phyloP scores from a whole-genome alignment of 805 yeast genomes.

The Kodamaea neixiangensis region DNA sequence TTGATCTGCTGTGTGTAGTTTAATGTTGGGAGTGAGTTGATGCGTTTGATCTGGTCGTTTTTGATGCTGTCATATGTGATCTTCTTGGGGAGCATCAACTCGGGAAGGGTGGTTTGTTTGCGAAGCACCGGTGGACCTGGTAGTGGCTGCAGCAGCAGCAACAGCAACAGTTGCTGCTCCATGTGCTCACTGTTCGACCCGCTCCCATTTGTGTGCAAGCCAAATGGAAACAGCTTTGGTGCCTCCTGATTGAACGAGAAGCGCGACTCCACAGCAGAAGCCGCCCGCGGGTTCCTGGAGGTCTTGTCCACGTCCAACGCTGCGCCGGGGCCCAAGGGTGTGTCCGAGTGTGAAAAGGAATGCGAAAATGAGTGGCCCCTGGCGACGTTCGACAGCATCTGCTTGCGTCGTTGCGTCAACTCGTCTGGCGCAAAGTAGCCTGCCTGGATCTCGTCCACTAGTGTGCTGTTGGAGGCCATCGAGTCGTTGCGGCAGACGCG shows the following conservation, averaged over 20 bases:
- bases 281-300: neutral
- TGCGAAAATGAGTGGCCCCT: conserved; percentile 8
- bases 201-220: neutral
- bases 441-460: conserved; percentile 26
- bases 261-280: conserved; percentile 3
- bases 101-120: conserved; percentile 24
- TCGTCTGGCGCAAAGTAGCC: conserved; percentile 4
- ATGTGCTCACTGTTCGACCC: neutral
- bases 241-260: conserved; percentile 2
- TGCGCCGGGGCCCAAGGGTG: neutral
- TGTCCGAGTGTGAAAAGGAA: conserved; percentile 5
- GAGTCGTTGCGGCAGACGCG: conserved; percentile 18
- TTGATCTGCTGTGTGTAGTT: conserved; percentile 24
- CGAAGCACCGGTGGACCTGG: conserved; percentile 16
- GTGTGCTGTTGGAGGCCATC: conserved; percentile 31
- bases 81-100: conserved; percentile 18
- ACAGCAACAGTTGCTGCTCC: too few species aligned
- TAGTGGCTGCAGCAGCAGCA: neutral
- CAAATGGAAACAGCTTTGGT: conserved; percentile 1
- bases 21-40: conserved; percentile 21
- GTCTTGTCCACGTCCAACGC: neutral
- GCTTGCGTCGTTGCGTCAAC: conserved; percentile 5
- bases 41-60: conserved; percentile 25
- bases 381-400: neutral
- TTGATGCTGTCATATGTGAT: conserved; percentile 20